Evolutionary conservation across 140 eudicot genomes (phyloP), one percentile per base, ranked within the genome.

Genomic region (Anethum foeniculum): DNA sequence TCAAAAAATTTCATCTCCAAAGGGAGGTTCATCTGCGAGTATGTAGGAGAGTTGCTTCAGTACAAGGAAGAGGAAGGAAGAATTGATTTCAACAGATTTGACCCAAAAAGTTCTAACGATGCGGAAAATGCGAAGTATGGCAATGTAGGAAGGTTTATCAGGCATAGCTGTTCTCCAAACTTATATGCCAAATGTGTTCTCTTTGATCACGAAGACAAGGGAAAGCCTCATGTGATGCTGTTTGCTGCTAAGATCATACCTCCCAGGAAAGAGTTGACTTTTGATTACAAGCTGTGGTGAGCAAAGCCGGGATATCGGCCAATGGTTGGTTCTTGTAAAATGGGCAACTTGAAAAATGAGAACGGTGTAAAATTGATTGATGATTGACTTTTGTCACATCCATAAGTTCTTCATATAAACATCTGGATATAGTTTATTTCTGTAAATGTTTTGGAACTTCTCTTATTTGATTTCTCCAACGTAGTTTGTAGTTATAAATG

Each of bases 151-250:
- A 80, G 89, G 14, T 86, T 80, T 38, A 86, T 86, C 68, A 83
- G 81, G 49, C 87, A 86, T 46, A 80, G 89, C 15, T 83, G 87
- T 78, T 77, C 83, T 6, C 89, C 89, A 1, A 86, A 86, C 51
- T 27, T 86, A 23, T 78, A 60, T 67, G 85, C 87, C 4, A 84
- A 82, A 58, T 38, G 78, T 76, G 88, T 87, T 5, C 38, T 84
- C 38, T 87, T 71, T 78, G 88, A 87, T 56, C 84, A 87, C 34
- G 64, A 62, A 39, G 85, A 87, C 77, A 34, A 77, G 62, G 51
- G 77, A 43, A 49, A 79, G 83, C 82, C 90, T 38, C 87, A 80
- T 28, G 64, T 87, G 30, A 87, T 87, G 90, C 69, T 87, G 13
- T 84, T 87, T 77, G 90, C 85, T 28, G 32, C 82, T 10, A 27